Evolutionary conservation across 345 rosid species (phyloP), one percentile per base, ranked within the genome.

Genomic region (Erucastrum elatum): DNA sequence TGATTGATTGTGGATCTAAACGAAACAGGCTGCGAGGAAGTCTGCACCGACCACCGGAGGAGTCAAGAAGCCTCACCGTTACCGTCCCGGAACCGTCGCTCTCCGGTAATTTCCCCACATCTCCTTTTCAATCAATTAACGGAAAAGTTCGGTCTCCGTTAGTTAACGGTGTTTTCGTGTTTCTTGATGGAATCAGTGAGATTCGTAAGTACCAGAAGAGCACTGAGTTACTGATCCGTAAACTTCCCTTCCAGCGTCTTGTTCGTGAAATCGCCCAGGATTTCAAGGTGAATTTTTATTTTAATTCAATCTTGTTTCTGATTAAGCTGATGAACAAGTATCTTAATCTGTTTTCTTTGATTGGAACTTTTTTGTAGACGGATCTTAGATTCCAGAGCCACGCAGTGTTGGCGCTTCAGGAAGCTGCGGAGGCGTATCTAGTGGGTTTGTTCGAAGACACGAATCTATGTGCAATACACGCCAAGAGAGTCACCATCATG

Each of bases 221-320:
- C 76, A 90, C 91, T 0, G 90, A 90, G 66, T 86, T 90, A 58
- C 76, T 90, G 85, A 90, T 90, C 73, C 87, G 95, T 63, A 90
- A 90, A 61, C 59, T 89, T 26, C 96, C 96, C 0, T 90, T 89
- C 75, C 91, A 90, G 84, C 86, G 95, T 0, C 87, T 90, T 0
- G 93, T 89, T 39, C 89, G 96, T 68, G 96, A 89, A 84, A 91
- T 89, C 31, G 93, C 91, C 0, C 96, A 91, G 67, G 88, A 87
- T 53, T 91, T 87, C 56, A 88, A 91, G 56, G 53, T 44, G 4
- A 4, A 35, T 35, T 0, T 35, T 11, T 11, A 2, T 0, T 41
- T 10, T 11, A 0, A 41, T 10, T 41, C 49, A 41, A 41, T 41
- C 49, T 41, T 41, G 13, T 41, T 41, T 41, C 4, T 10, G 46